Base-by-base conservation (phyloP, 176 grass and related monocot genomes). In the Oryza rufipogon region DNA sequence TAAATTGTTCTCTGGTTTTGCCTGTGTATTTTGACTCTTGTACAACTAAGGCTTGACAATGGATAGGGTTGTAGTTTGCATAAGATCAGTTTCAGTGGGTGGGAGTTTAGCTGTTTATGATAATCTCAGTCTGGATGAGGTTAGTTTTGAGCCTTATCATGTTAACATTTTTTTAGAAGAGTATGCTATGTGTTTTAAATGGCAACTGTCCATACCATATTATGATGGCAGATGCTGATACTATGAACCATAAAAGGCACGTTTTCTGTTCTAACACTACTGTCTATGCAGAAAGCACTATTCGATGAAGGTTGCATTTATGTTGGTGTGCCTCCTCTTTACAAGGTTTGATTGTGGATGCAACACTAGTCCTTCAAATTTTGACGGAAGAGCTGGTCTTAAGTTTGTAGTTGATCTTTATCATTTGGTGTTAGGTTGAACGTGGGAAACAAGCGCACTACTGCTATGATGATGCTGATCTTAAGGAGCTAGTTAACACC, bases 221-320 rank as follows among this genome's bases (percentile, higher is more conserved):
- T 63, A 70, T 64, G 68, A 69, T 75, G 49, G 11, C 42, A 51
- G 20, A 63, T 80, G 49, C 66, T 51, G 78, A 15, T 38, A 14
- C 47, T 48, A 23, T 75, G 17, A 69, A 64, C 51, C 80, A 60
- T 71, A 39, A 75, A 87, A 25, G 3, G 54, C 51, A 85, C 56
- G n/a, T 69, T 75, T 77, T 81, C 26, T 58, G 58, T 84, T 19
- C 22, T 70, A 17, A 61, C 81, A 51, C n/a, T 90, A n/a, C 73
- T 64, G 14, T 84, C 51, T 61, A 33, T 94, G 80, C 75, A 99
- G 96, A 99, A 82, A 92, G 74, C 96, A 75, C 84, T 99, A 46
- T 99, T 99, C 17, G 93, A 99, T 83, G 93, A 99, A 94, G 91
- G 96, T 79, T 96, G 87, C 86, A 96, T 99, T 66, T 99, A 96